Conservation (phyloP, 805 yeast species). For the Komagataella phaffii region DNA sequence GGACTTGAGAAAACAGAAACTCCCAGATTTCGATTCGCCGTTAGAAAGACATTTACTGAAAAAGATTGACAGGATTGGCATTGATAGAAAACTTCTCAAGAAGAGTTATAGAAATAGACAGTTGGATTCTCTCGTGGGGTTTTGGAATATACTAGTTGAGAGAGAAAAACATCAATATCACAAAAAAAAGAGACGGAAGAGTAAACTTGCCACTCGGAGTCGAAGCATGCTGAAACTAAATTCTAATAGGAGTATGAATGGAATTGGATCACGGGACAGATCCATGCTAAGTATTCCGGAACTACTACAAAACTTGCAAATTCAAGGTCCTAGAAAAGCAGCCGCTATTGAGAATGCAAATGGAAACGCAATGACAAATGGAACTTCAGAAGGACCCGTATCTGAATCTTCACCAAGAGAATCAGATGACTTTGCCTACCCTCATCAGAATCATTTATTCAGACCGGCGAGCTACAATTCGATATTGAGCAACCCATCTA, state of each 20-base stretch:
- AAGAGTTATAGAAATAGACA: slow-evolving; percentile 42
- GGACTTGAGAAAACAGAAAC: slow-evolving; percentile 9
- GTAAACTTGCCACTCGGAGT: slow-evolving; percentile 7
- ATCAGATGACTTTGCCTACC: background rate
- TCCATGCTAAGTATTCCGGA: background rate
- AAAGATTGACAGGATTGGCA: slow-evolving; percentile 42
- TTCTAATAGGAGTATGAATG: slow-evolving; percentile 6
- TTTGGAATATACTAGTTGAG: slow-evolving; percentile 58
- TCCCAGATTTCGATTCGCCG: slow-evolving; percentile 8
- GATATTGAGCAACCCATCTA: background rate
- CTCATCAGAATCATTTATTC: background rate
- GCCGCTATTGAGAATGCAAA: slow-evolving; percentile 6
- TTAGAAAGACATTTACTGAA: slow-evolving; percentile 55
- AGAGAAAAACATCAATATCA: slow-evolving; percentile 17
- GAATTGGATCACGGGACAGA: background rate
- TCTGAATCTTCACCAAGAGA: background rate
- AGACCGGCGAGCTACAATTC: background rate
- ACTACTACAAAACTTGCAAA: background rate
- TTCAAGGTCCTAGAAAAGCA: background rate
- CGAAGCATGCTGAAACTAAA: slow-evolving; percentile 17
- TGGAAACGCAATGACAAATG: slow-evolving; percentile 11
- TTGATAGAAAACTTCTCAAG: slow-evolving; percentile 48
- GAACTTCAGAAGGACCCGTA: slow-evolving; percentile 2
- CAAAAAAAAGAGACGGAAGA: slow-evolving; percentile 4
- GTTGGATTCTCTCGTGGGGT: slow-evolving; percentile 62